Conservation (phyloP, 352 stramenopile species). For the Phytophthora parvispora region DNA sequence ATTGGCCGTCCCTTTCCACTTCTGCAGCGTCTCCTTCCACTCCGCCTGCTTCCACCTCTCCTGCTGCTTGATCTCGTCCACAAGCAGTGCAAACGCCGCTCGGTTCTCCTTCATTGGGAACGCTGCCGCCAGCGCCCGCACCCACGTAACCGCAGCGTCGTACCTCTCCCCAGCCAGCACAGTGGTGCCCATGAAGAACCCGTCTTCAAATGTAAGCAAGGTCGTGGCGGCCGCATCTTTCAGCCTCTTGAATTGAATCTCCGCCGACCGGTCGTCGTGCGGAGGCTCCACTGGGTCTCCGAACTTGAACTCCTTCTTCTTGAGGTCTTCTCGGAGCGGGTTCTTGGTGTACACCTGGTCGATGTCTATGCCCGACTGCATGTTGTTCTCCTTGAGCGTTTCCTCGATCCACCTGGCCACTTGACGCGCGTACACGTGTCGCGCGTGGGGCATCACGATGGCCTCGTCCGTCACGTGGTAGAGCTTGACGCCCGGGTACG, state of each 20-base stretch:
- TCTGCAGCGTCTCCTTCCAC: constrained; percentile 61
- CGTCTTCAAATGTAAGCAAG: constrained; percentile 72
- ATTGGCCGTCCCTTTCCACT: constrained; percentile 62
- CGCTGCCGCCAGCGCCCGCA: constrained; percentile 51
- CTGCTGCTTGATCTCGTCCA: constrained; percentile 41
- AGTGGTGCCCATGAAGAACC: constrained; percentile 72
- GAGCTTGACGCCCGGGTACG: constrained; percentile 73
- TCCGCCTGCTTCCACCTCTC: constrained; percentile 50
- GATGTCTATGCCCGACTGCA: constrained; percentile 61
- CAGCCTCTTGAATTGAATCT: constrained; percentile 67
- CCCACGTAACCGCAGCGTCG: constrained; percentile 66
- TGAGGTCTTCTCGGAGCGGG: constrained; percentile 31
- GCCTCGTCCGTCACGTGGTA: constrained; percentile 59
- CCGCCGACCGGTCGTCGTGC: constrained; percentile 28
- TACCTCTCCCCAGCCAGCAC: constrained; percentile 66
- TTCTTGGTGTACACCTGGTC: constrained; percentile 51
- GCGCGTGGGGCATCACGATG: constrained; percentile 45
- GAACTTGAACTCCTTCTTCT: constrained; percentile 54
- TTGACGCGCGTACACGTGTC: constrained; percentile 28
- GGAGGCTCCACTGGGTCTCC: constrained; percentile 47
- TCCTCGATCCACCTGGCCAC: constrained; percentile 80
- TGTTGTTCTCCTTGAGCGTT: constrained; percentile 53
- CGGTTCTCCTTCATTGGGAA: constrained; percentile 79
- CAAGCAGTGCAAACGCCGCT: constrained; percentile 53
- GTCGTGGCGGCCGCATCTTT: constrained; percentile 69